Base-by-base conservation (phyloP, 78 protist species). In the Cavenderia fasciculata region DNA sequence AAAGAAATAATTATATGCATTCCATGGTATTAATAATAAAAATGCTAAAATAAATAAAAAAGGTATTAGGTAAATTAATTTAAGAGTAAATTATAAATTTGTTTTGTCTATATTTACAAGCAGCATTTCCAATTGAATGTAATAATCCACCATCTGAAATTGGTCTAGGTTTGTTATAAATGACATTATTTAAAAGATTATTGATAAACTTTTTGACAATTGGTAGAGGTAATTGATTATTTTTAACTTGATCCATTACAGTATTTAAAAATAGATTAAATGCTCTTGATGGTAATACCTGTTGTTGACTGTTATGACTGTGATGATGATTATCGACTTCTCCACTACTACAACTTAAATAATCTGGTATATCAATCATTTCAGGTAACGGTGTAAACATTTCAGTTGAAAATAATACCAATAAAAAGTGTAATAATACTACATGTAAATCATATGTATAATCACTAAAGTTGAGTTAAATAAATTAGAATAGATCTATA, bases 1-100 rank as follows among this genome's bases (percentile, higher is more conserved):
- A 47, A 82, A 82, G 57, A 82, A 82, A 57, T 82, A 82, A 57
- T 69, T 49, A 66, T 79, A 79, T 68, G 88, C 88, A 68, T 61
- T 79, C 74, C 56, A 79, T 41, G 88, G 88, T 54, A 79, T 47
- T 40, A 79, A 41, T 52, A 79, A 66, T 52, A 79, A 44, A 54
- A 51, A 79, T 11, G 88, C 87, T 77, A 18, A 16, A 21, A 59
- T 51, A 19, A 27, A 18, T 11, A 4, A 18, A 62, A 69, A 69
- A 11, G 10, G 6, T 44, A 10, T 44, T 11, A 21, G 4, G 4
- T 52, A 19, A 19, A 21, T 12, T 10, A 21, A 21, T 4, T 19
- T 52, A 52, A n/a, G n/a, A n/a, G n/a, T 52, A 4, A 4, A 52
- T 21, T 21, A 52, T 52, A 52, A 21, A 21, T 21, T 12, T 21